Conservation (phyloP, 148 eudicot species). For the Fagopyrum esculentum region DNA sequence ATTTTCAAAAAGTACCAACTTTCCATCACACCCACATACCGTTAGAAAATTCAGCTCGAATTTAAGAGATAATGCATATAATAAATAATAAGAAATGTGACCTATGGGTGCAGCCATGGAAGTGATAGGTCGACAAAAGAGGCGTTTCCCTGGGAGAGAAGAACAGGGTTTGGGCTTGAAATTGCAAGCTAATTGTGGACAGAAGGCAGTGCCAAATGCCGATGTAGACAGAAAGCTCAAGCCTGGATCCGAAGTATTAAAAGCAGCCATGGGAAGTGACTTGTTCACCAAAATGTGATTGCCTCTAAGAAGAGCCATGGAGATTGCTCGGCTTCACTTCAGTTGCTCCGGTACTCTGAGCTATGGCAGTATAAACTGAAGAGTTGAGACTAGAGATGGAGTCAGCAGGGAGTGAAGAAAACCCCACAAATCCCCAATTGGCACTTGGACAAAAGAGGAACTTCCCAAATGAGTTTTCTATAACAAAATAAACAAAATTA, state of each 20-base stretch:
- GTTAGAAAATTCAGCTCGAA: background rate
- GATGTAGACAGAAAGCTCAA: constrained; percentile 24
- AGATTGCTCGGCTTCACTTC: background rate
- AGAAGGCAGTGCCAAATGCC: constrained; percentile 37
- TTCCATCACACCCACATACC: constrained; percentile 4
- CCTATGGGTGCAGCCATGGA: constrained; percentile 30
- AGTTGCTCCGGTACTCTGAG: background rate
- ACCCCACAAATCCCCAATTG: background rate
- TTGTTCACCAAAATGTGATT: constrained; percentile 16
- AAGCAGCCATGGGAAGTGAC: constrained; percentile 13
- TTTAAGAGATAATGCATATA: background rate
- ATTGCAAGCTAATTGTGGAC: constrained; percentile 26
- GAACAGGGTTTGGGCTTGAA: constrained; percentile 39
- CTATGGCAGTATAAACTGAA: background rate
- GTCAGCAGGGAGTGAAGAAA: background rate
- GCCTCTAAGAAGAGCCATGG: constrained; percentile 17
- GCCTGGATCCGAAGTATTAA: constrained; percentile 10
- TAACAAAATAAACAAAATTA: too few relatives aligned
- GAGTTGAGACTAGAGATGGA: background rate
- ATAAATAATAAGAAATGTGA: constrained; percentile 11
- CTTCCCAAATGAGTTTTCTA: background rate
- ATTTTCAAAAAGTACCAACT: background rate
- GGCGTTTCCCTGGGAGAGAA: constrained; percentile 31
- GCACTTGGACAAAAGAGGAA: background rate
- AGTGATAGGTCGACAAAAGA: constrained; percentile 39